Evolutionary conservation across 2,329 filamentous ascomycete genomes (phyloP), one percentile per base, ranked within the genome.

Genomic region (Aureobasidium sp.): DNA sequence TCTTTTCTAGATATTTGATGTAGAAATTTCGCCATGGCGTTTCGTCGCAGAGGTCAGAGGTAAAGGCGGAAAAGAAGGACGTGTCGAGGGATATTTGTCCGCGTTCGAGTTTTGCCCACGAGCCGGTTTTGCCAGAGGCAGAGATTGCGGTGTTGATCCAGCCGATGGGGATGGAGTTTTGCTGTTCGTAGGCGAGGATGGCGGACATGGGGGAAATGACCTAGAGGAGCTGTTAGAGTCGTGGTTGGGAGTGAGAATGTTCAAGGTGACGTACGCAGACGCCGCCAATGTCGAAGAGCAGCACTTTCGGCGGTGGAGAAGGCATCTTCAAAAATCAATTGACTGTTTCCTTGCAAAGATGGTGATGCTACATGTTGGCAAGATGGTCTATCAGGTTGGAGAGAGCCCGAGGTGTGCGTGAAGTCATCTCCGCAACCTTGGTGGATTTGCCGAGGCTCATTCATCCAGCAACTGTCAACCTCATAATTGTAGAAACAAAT

Each of bases 221-320:
- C 92, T 96, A 66, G 15, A 53, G 66, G 37, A 8, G 56, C 69
- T 59, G 40, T 63, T 58, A 8, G 44, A 2, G 8, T 61, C 12
- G 19, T 47, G 42, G 24, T 17, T 24, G 3, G 24, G 14, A 47
- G 22, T 22, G 24, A 2, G 37, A 49, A 47, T 57, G 31, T 24
- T 44, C 7, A 24, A 6, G 52, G 39, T 57, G 39, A 64, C 85
- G 81, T 87, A 96, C 93, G 81, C 91, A 95, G 68, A 99, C 94
- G 65, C 94, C 94, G 42, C 94, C 94, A 68, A 99, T 94, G 75
- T 99, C 94, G 74, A 97, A 97, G 24, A 99, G 80, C 35, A 95
- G 78, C 61, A 90, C 89, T 68, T 89, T 88, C 33, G 89, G 89
- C 62, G 79, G 56, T 24, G 17, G 15, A n/a, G 53, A 45, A 2